Base-by-base conservation (phyloP, 805 yeast genomes). In the Cyberlindnera xishuangbannaensis region DNA sequence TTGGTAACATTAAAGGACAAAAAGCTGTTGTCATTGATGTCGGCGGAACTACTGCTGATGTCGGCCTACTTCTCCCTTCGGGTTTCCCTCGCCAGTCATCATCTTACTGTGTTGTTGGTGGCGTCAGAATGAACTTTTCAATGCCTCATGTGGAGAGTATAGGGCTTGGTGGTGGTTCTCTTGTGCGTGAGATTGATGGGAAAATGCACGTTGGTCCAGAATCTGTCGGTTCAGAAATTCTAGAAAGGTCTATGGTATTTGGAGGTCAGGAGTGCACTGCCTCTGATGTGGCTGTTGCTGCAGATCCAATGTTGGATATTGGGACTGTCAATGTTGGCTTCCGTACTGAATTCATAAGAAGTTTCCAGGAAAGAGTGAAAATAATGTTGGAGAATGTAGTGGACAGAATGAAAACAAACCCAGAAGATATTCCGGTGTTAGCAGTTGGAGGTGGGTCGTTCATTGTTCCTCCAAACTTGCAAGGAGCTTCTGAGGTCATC, bases 361-460 rank as follows among this genome's bases (percentile, higher is more conserved):
- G 37, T 35, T 41, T 41, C 36, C 54, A 33, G 15, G 14, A 14
- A 2, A 24, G 39, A 12, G 40, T 41, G 15, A 39, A 38, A 15
- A 11, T 18, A 17, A 60, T 55, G 51, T 40, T 68, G 3, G 69
- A 64, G 42, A 41, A 29, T 13, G 59, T 63, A 4, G 59, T 69
- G 31, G 75, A 69, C 43, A 40, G 62, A 27, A 65, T 69, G 64
- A 65, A 63, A 45, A 67, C 71, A 6, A 55, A 55, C 18, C 64
- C 70, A 2, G 70, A 62, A 5, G 65, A 63, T 5, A 44, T 67
- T 10, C 64, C 69, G 1, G 68, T 68, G 2, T 33, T 69, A 7
- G 50, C 65, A 6, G 74, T 69, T 24, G 74, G 74, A 25, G 74
- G 75, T 23, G 74, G 73, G 7, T 67, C 74, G 2, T 60, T 69